These are phyloP conservation scores for Ambrosiella xylebori DNA, from an alignment of 2,329 filamentous ascomycete species.

Conservation along the genomic window DNA sequence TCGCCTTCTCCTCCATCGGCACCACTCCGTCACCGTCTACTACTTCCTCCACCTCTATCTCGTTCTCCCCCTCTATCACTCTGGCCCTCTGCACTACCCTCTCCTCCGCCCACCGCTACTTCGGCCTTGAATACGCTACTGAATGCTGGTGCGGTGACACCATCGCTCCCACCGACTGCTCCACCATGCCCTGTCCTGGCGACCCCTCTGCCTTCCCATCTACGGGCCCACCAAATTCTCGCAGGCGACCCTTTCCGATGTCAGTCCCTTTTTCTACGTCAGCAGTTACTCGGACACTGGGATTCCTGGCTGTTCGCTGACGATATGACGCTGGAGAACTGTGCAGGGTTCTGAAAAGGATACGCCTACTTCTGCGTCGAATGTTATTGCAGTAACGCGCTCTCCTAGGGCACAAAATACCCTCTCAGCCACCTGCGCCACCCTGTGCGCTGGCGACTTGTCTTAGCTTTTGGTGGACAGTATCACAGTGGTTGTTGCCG, in stretches of 20 bases:
- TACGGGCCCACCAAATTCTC: slow-evolving; percentile 21
- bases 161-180: slow-evolving; percentile 20
- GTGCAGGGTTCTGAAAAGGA: slow-evolving; percentile 19
- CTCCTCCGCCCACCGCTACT: slow-evolving; percentile 30
- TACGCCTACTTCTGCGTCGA: slow-evolving; percentile 22
- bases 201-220: slow-evolving; percentile 22
- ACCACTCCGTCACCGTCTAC: slow-evolving; percentile 25
- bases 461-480: slow-evolving; percentile 14
- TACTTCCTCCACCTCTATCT: slow-evolving; percentile 19
- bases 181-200: slow-evolving; percentile 26
- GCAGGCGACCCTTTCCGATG: background rate
- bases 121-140: slow-evolving; percentile 33
- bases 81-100: slow-evolving; percentile 29
- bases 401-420: slow-evolving; percentile 17
- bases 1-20: slow-evolving; percentile 28
- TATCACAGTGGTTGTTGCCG: background rate
- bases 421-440: slow-evolving; percentile 19
- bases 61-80: slow-evolving; percentile 31
- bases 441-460: slow-evolving; percentile 20
- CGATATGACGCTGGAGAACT: slow-evolving; percentile 21
- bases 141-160: slow-evolving; percentile 36
- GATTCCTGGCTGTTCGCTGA: slow-evolving; percentile 15
- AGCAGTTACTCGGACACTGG: slow-evolving; percentile 24
- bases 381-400: slow-evolving; percentile 22
- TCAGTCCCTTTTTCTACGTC: slow-evolving; percentile 11